Evolutionary conservation across 2,329 filamentous ascomycete genomes (phyloP), one percentile per base, ranked within the genome.

Genomic region (Beauveria scarabaeidicola): DNA sequence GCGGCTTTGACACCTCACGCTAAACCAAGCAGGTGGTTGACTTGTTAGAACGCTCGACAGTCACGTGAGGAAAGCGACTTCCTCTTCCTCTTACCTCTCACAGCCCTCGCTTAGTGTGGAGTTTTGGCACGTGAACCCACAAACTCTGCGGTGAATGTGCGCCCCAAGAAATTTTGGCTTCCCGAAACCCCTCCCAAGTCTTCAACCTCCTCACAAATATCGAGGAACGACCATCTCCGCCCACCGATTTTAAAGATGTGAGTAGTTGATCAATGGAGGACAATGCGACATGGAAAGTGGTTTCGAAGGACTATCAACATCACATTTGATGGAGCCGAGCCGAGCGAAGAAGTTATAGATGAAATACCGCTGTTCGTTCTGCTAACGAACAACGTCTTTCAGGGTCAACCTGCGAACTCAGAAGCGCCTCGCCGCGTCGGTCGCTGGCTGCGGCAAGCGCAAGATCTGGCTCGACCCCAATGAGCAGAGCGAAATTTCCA

Each of bases 381-480:
- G 41, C 61, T 62, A 63, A 71, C 72, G 71, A 69, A 73, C 63
- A 61, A 60, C 52, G 46, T 63, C 63, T 64, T 63, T 66, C 78
- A 99, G 94, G 94, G 92, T 96, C 89, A 97, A 97, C 80, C 89
- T 99, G 81, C 89, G 88, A 81, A 97, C 94, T 80, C 95, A 99
- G 88, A 99, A 99, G 89, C 93, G 95, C 84, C 92, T 99, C 76
- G 94, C 94, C 79, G 91, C 94, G 77, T 90, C 93, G 81, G 94
- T 99, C 80, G 90, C 96, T 79, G 91, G 91, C 86, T 96, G 91
- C 84, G 94, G 94, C 79, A 88, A 99, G 90, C 90, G 93, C 88
- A 99, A 99, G 90, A 96, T 99, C 83, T 99, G 94, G 94, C 92
- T 99, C 78, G 94, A 99, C 82, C 94, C 94, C 80, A 97, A 95